Evolutionary conservation across 805 yeast species (phyloP).

Genomic region (Phaffomyces antillensis): DNA sequence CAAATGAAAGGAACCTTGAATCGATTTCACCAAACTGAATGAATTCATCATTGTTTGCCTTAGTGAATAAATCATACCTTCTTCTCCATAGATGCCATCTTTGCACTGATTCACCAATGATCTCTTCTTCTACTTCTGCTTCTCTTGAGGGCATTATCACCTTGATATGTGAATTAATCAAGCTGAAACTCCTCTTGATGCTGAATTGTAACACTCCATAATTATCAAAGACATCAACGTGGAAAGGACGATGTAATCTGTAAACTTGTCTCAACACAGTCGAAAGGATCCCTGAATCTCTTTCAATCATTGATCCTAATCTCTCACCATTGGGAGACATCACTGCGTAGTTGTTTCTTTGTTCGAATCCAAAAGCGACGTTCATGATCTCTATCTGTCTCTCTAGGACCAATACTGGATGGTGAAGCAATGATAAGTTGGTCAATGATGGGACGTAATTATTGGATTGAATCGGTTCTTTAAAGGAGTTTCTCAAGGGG

Average conservation of each 20-base stretch:
- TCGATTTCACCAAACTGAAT: constrained; percentile 85
- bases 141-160: constrained; percentile 27
- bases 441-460: neutral
- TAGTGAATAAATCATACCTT: constrained; percentile 64
- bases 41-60: constrained; percentile 25
- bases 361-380: constrained; percentile 83
- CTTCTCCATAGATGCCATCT: constrained; percentile 96
- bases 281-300: constrained; percentile 50
- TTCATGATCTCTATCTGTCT: constrained; percentile 87
- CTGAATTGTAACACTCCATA: constrained; percentile 54
- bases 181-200: constrained; percentile 76
- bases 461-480: neutral
- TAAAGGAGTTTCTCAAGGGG: too few species aligned
- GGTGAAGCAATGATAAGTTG: constrained; percentile 20
- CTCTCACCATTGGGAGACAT: constrained; percentile 68
- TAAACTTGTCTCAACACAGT: constrained; percentile 77
- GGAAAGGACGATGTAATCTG: constrained; percentile 80
- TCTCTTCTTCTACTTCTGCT: constrained; percentile 3
- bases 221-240: constrained; percentile 62
- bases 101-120: constrained; percentile 83
- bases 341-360: constrained; percentile 72
- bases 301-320: constrained; percentile 76
- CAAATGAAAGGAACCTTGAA: constrained; percentile 79
- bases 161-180: constrained; percentile 83
- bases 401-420: constrained; percentile 83